Conservation (phyloP, 139 green algal species). For the Protoeuglena noctilucae region DNA sequence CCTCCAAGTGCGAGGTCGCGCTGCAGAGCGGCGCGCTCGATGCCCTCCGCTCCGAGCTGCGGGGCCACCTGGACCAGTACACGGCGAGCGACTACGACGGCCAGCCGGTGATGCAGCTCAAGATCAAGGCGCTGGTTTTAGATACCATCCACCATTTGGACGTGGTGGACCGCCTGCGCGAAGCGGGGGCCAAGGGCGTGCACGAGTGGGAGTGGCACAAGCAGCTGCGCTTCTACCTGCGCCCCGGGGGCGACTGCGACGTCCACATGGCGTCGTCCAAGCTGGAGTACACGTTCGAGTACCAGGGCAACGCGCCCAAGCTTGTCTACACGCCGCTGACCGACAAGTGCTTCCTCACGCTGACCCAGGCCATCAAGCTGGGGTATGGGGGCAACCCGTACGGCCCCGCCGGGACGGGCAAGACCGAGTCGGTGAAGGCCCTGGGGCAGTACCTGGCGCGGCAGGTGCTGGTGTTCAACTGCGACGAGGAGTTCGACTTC, state of each 20-base stretch:
- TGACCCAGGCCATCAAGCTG: slow-evolving; percentile 52
- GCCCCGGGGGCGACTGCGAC: not conserved
- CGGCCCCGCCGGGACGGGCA: slow-evolving; percentile 60
- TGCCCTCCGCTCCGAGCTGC: slow-evolving; percentile 24
- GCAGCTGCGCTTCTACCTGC: slow-evolving; percentile 54
- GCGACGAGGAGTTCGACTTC: slow-evolving; percentile 71
- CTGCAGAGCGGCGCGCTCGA: slow-evolving; percentile 10
- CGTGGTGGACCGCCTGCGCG: slow-evolving; percentile 41
- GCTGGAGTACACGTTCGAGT: slow-evolving; percentile 66
- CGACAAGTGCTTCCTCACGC: slow-evolving; percentile 59
- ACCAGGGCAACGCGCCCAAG: slow-evolving; percentile 60
- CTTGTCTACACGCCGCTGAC: slow-evolving; percentile 78
- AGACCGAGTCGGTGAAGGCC: slow-evolving; percentile 74
- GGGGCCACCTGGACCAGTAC: slow-evolving; percentile 33
- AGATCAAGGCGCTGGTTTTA: slow-evolving; percentile 53
- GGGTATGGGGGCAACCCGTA: slow-evolving; percentile 70
- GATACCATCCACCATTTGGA: slow-evolving; percentile 69
- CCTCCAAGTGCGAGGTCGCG: slow-evolving; percentile 19
- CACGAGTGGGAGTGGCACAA: slow-evolving; percentile 49
- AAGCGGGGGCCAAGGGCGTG: not conserved
- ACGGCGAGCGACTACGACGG: slow-evolving; percentile 31
- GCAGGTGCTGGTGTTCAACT: slow-evolving; percentile 73
- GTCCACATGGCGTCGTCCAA: slow-evolving; percentile 49
- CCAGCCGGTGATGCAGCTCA: slow-evolving; percentile 48
- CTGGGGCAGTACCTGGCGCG: slow-evolving; percentile 39